Evolutionary conservation across 169 alveolate species (phyloP), one percentile per base, ranked within the genome.

Genomic region (Plasmodium gaboni): DNA sequence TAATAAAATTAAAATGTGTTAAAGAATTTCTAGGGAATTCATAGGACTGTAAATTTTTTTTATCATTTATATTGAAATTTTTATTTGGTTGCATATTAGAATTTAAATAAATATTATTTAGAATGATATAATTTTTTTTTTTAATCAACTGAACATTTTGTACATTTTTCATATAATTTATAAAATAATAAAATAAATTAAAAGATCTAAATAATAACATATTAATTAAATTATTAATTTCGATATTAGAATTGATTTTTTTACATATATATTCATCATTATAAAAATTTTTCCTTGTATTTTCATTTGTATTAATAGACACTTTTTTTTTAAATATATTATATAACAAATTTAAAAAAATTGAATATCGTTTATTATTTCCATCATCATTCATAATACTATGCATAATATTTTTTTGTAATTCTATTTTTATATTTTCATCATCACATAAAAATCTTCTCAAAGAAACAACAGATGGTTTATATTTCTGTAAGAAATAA

Each of bases 111-210:
- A 50, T 48, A 80, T 61, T 50, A 51, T 80, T 70, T 70, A 80
- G 48, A 80, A 80, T 46, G 10, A 80, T 53, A 32, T 67, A 44
- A 12, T 15, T 13, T 53, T 61, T 10, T n/a, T 44, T 1, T 15
- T 59, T 17, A 19, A 12, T 2, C 2, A n/a, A 51, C 28, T 26
- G 17, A 4, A 44, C 55, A 38, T 19, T 24, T 2, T 19, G 24
- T 51, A 70, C 59, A 26, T 85, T 61, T 28, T 68, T 67, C 38
- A 85, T 32, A 48, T 70, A 85, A 2, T 32, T 59, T 12, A 63
- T 22, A 71, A 85, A 85, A 71, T 85, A 85, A 85, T 70, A 85
- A 65, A 85, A 85, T 24, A 85, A 71, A 85, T 85, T 85, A 71
- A 85, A 85, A 12, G 92, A 85, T 59, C 92, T 22, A 64, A 70